phyloP scores from a whole-genome alignment of 805 yeast species.

The Lachancea thermotolerans region DNA sequence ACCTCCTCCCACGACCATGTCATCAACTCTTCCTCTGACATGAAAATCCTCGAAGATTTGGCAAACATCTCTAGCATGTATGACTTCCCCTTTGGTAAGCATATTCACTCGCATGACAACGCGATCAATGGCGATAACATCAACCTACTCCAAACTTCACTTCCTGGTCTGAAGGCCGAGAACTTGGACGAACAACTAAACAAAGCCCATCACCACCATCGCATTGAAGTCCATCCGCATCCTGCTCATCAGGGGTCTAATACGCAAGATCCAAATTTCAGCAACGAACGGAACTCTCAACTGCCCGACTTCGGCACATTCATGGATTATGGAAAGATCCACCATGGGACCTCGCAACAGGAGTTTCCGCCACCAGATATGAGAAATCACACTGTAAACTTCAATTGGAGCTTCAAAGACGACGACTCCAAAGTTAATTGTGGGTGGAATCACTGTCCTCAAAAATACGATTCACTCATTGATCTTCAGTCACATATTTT shows the following conservation, averaged over 20 bases:
- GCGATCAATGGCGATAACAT: background rate
- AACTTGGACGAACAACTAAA: background rate
- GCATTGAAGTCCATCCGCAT: conserved; percentile 11
- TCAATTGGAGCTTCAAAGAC: conserved; percentile 37
- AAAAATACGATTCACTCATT: conserved; percentile 33
- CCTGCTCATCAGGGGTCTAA: background rate
- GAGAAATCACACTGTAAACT: conserved; percentile 28
- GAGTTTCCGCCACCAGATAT: background rate
- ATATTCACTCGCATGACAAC: conserved; percentile 13
- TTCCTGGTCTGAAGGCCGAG: conserved; percentile 1
- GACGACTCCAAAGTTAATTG: conserved; percentile 37
- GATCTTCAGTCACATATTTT: conserved; percentile 47
- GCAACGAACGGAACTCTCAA: conserved; percentile 2
- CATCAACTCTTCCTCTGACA: conserved; percentile 22
- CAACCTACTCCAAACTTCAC: conserved; percentile 3
- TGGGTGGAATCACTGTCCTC: conserved; percentile 63
- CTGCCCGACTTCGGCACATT: background rate
- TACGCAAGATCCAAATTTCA: background rate
- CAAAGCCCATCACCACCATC: conserved; percentile 32
- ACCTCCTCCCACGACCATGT: conserved; percentile 12
- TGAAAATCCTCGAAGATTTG: conserved; percentile 28
- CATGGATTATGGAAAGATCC: conserved; percentile 3
- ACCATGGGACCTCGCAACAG: conserved; percentile 4
- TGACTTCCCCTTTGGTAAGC: conserved; percentile 30
- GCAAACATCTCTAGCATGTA: conserved; percentile 30